Percentiles rank a stretch among this genome's conserved stretches.
Evolutionary conservation across 768 basidiomycete species (phyloP).

Genomic region (Boletus reticulatus): DNA sequence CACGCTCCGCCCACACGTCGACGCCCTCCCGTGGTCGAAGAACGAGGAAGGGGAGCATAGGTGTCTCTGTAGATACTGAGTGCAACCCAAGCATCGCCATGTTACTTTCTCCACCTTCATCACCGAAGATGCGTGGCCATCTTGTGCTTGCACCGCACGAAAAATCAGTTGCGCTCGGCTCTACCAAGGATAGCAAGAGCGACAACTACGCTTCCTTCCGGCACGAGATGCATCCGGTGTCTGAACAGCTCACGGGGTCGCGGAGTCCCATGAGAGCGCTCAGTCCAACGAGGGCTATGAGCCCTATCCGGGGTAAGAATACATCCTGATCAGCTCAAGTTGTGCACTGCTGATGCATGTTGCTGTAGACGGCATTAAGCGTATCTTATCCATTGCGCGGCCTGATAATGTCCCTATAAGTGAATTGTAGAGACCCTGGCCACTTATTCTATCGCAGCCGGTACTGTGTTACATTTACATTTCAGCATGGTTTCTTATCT

Average conservation of each 20-base stretch:
- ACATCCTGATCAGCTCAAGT: neutral
- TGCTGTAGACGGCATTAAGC: constrained; percentile 27
- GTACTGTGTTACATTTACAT: neutral
- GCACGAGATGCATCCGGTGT: neutral
- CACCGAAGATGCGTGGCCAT: constrained; percentile 5
- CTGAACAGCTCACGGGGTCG: neutral
- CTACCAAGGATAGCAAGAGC: neutral
- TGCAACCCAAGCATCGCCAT: constrained; percentile 17
- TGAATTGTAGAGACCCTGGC: constrained; percentile 5
- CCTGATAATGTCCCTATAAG: constrained; percentile 2
- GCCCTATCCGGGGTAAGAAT: constrained; percentile 18
- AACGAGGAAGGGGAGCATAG: constrained; percentile 10
- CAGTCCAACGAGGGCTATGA: constrained; percentile 35
- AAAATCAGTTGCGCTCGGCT: neutral
- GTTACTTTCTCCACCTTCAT: constrained; percentile 26
- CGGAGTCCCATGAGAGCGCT: constrained; percentile 23
- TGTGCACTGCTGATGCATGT: constrained; percentile 2
- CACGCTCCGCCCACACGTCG: neutral
- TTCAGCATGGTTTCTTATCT: neutral
- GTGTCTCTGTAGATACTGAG: neutral
- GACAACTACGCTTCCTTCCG: neutral
- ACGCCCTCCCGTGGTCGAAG: constrained; percentile 19
- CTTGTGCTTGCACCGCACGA: constrained; percentile 1
- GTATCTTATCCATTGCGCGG: constrained; percentile 23
- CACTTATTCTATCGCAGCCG: neutral